phyloP scores from a whole-genome alignment of 164 flowering plant species.

The Brasenia schreberi region DNA sequence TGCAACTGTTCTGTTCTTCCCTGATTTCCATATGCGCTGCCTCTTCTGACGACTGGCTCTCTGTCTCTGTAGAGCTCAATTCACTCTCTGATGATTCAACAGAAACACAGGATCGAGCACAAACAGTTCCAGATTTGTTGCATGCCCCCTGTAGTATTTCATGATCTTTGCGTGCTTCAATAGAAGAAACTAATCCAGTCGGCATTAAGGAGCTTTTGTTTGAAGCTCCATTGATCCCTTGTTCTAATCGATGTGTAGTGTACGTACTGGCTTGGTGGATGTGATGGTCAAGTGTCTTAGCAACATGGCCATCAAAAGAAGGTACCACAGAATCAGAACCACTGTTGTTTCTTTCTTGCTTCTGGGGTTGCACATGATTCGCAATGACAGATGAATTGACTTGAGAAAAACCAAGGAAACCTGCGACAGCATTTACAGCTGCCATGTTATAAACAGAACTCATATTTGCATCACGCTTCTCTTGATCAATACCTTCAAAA shows the following conservation, averaged over 20 bases:
- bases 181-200: constrained; percentile 49
- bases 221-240: neutral
- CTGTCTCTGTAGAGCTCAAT: constrained; percentile 23
- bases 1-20: constrained; percentile 15
- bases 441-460: constrained; percentile 37
- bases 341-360: neutral
- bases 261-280: neutral
- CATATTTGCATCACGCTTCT: constrained; percentile 39
- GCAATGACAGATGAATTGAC: neutral
- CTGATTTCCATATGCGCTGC: constrained; percentile 19
- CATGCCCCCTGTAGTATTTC: constrained; percentile 26
- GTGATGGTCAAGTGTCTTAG: neutral
- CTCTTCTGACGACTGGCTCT: constrained; percentile 39
- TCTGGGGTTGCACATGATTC: neutral
- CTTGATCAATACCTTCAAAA: constrained; percentile 33
- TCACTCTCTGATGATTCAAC: constrained; percentile 19
- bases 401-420: neutral
- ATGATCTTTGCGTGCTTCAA: constrained; percentile 33
- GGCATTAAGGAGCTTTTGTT: constrained; percentile 12
- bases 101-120: neutral
- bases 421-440: neutral
- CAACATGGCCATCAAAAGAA: neutral
- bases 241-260: neutral
- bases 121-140: neutral
- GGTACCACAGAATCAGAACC: neutral